Evolutionary conservation across 139 green algal genomes (phyloP).

Genomic region (Raphidocelis subcapitata): DNA sequence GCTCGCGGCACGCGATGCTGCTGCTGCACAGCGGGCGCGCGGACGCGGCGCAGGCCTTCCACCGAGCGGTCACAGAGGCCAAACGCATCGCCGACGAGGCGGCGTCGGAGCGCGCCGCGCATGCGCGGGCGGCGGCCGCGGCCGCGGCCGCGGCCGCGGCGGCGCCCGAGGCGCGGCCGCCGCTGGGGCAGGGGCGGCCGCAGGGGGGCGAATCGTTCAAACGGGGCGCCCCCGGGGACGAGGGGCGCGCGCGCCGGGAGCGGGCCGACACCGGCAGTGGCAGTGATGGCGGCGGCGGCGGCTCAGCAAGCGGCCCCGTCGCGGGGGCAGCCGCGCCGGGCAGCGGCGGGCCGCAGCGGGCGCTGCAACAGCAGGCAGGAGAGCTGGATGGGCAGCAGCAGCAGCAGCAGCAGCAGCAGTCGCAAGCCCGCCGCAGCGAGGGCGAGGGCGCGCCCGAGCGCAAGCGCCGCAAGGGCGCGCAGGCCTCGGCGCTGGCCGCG

Average conservation of each 20-base stretch:
- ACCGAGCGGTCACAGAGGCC: constrained; percentile 22
- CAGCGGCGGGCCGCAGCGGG: no score
- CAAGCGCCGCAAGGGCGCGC: neutral
- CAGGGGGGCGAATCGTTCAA: neutral
- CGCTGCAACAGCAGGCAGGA: neutral
- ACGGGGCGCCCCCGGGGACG: no score
- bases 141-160: neutral
- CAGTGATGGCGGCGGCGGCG: no score
- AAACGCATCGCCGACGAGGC: constrained; percentile 9
- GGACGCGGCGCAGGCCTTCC: constrained; percentile 8
- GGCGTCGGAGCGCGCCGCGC: constrained; percentile 9
- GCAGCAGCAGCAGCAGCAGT: constrained; percentile 10
- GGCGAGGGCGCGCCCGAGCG: neutral
- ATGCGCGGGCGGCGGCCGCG: neutral
- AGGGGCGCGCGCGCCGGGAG: no score
- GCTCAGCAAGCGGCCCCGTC: no score
- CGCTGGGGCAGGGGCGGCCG: neutral
- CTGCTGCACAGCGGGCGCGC: constrained; percentile 13
- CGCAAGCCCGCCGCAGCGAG: neutral
- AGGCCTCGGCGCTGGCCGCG: neutral
- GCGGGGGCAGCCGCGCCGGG: no score
- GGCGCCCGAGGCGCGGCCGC: neutral
- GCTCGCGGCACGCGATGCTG: constrained; percentile 22
- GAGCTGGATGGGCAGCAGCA: constrained; percentile 2
- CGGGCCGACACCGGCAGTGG: no score